Evolutionary conservation across 371 early-diverging fungal genomes (phyloP).

Genomic region (Mortierella sp.): DNA sequence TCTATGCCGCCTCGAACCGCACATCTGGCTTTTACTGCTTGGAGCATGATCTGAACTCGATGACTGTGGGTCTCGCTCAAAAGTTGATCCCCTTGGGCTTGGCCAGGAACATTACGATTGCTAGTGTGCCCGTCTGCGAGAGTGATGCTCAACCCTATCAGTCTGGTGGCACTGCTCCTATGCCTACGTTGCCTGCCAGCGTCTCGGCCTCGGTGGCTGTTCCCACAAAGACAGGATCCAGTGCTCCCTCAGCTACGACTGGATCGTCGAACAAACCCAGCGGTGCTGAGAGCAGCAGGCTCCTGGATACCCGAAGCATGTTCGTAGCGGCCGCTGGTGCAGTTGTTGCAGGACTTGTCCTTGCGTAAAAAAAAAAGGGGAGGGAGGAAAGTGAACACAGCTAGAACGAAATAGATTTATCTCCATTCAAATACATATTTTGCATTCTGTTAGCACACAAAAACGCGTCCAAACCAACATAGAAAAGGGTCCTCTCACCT

Average conservation of each 20-base stretch:
- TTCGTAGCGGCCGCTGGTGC: neutral
- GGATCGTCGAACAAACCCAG: neutral
- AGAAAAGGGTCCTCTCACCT: no score
- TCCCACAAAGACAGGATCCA: neutral
- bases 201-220: neutral
- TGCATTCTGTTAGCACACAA: no score
- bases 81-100: slow-evolving; percentile 34
- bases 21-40: slow-evolving; percentile 36
- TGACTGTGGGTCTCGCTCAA: slow-evolving; percentile 31
- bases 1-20: slow-evolving; percentile 21
- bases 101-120: slow-evolving; percentile 30
- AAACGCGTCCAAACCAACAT: no score
- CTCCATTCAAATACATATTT: no score
- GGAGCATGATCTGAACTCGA: slow-evolving; percentile 29
- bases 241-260: neutral
- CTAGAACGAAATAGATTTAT: no score
- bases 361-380: neutral
- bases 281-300: no score
- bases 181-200: neutral
- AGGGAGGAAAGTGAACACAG: neutral
- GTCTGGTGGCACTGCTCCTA: slow-evolving; percentile 16
- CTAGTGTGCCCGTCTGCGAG: slow-evolving; percentile 26
- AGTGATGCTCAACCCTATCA: slow-evolving; percentile 29
- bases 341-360: slow-evolving; percentile 2
- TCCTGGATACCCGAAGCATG: no score